phyloP scores from a whole-genome alignment of 2,329 filamentous ascomycete species.

The Blastomyces parvus region DNA sequence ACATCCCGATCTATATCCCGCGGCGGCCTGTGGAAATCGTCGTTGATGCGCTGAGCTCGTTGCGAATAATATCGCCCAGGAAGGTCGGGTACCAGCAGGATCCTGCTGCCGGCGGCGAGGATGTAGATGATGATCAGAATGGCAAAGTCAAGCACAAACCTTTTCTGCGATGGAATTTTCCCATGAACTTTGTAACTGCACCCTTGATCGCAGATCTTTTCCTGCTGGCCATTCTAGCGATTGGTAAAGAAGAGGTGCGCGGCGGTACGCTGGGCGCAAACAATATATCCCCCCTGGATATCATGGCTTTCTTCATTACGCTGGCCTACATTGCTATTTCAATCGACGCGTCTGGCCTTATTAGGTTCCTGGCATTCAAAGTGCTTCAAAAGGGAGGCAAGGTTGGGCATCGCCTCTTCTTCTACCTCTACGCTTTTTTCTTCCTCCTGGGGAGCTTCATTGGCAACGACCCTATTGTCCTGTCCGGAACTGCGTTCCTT shows the following conservation, averaged over 20 bases:
- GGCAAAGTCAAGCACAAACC: constrained; percentile 22
- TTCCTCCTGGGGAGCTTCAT: constrained; percentile 58
- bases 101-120: constrained; percentile 15
- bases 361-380: constrained; percentile 60
- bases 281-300: constrained; percentile 59
- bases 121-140: constrained; percentile 20
- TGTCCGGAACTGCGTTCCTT: constrained; percentile 64
- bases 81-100: constrained; percentile 9
- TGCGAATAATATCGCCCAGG: constrained; percentile 47
- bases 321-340: constrained; percentile 69
- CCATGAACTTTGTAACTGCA: constrained; percentile 61
- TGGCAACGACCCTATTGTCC: constrained; percentile 65
- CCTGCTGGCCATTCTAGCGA: constrained; percentile 58
- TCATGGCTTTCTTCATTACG: constrained; percentile 66
- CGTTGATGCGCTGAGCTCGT: constrained; percentile 35
- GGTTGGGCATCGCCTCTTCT: constrained; percentile 58
- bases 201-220: constrained; percentile 63
- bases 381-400: constrained; percentile 59
- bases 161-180: constrained; percentile 48
- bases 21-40: constrained; percentile 39
- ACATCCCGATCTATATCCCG: constrained; percentile 54
- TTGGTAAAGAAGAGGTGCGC: constrained; percentile 56
- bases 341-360: constrained; percentile 64
- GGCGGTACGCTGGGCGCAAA: constrained; percentile 58
- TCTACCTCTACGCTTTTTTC: constrained; percentile 66